phyloP scores from a whole-genome alignment of 2,329 filamentous ascomycete genomes.

The Ceratocystis albifundus region DNA sequence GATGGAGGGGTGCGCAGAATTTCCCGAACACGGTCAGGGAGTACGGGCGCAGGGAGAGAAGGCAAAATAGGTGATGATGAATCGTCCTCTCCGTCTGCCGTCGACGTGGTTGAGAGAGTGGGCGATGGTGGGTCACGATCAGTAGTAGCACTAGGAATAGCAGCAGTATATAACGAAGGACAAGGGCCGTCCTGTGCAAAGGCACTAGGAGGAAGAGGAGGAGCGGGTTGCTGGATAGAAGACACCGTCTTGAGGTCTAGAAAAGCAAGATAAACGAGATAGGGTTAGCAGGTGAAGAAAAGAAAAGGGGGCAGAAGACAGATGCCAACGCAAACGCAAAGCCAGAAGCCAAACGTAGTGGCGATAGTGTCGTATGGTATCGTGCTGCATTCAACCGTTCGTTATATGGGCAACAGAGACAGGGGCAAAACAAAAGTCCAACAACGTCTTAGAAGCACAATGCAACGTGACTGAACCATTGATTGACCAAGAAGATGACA shows the following conservation, averaged over 20 bases:
- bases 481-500: not conserved
- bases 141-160: not conserved
- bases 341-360: too few relatives aligned
- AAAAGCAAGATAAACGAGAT: conserved; percentile 16
- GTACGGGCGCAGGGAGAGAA: conserved; percentile 45
- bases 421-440: not conserved
- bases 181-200: conserved; percentile 46
- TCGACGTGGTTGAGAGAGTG: conserved; percentile 50
- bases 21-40: conserved; percentile 45
- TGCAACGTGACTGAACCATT: not conserved
- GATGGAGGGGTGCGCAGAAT: conserved; percentile 44
- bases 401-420: too few relatives aligned
- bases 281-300: not conserved
- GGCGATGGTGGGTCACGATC: conserved; percentile 38
- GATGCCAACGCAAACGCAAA: not conserved
- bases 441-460: not conserved
- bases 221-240: conserved; percentile 37
- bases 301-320: not conserved
- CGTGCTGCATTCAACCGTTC: too few relatives aligned
- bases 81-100: conserved; percentile 45
- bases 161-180: conserved; percentile 28
- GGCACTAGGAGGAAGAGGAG: conserved; percentile 47
- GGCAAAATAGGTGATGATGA: conserved; percentile 42
- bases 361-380: too few relatives aligned
- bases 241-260: conserved; percentile 40